Base-by-base conservation (phyloP, 345 rosid genomes). In the Passiflora organensis region DNA sequence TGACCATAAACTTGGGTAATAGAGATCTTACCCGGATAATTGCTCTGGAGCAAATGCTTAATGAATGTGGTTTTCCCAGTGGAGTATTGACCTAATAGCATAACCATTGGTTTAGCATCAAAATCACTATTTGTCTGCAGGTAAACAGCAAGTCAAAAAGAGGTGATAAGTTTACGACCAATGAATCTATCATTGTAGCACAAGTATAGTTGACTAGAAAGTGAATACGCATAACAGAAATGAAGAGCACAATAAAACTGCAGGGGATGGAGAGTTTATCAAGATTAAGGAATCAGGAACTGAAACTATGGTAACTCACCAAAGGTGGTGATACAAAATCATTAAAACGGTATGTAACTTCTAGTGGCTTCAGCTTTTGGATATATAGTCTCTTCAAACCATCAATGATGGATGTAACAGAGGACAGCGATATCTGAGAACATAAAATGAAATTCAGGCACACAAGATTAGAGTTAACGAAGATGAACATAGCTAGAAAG, bases 1-100 rank as follows among this genome's bases (percentile, higher is more conserved):
- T 11, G 16, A n/a, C n/a, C 55, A 32, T n/a, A 32, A 13, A 18
- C 15, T 24, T 12, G 18, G 18, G 42, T 3, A 13, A 9, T 1
- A 18, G 22, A 28, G 16, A 10, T 21, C 41, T 51, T 41, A 69
- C 99, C 99, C 63, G 97, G 99, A 76, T 89, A 93, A 64, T 72
- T 76, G 69, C 72, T 49, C 72, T 70, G 82, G 48, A 93, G 95
- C 72, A 93, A 71, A 83, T 93, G 97, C 70, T 93, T 89, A 66
- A 93, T 89, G 74, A 89, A 93, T 45, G 99, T 89, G 51, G 99
- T 89, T 75, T 93, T 93, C 21, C 99, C 99, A 41, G 99, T 93
- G 56, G 99, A 93, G 72, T 93, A 84, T 55, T 93, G 99, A 64
- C 97, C 99, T 81, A 89, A 74, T 64, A 89, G 89, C 99, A 89